Conservation (phyloP, 805 yeast genomes). For the Sugiyamaella smithiae region DNA sequence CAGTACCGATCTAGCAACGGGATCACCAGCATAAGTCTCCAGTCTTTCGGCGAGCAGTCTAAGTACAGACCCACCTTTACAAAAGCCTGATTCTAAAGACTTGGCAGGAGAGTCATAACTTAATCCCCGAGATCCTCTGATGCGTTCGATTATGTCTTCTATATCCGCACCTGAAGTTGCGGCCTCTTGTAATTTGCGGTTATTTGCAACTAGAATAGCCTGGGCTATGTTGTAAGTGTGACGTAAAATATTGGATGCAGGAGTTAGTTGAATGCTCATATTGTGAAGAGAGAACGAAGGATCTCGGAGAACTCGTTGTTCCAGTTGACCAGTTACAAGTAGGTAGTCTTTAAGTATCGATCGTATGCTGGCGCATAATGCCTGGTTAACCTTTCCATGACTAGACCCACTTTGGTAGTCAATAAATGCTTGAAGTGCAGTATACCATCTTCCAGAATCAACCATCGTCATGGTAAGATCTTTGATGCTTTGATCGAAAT, state of each 20-base stretch:
- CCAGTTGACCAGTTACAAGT: constrained; percentile 40
- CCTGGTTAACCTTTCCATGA: constrained; percentile 73
- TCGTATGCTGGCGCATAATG: constrained; percentile 62
- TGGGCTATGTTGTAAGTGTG: constrained; percentile 59
- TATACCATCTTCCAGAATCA: constrained; percentile 60
- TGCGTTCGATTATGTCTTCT: constrained; percentile 11
- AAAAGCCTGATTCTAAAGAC: constrained; percentile 6
- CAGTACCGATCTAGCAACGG: constrained; percentile 51
- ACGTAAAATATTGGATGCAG: constrained; percentile 41
- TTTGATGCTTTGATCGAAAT: constrained; percentile 69
- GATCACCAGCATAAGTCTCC: constrained; percentile 63
- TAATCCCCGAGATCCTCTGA: neutral
- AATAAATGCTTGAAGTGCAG: constrained; percentile 56
- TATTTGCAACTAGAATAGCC: constrained; percentile 41
- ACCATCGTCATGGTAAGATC: constrained; percentile 62
- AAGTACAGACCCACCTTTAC: constrained; percentile 75
- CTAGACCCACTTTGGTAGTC: constrained; percentile 53
- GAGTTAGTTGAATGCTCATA: constrained; percentile 51
- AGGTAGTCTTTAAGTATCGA: constrained; percentile 38
- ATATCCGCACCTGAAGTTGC: constrained; percentile 18
- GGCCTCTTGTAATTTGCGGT: constrained; percentile 33
- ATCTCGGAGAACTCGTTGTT: constrained; percentile 49
- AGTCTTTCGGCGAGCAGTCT: constrained; percentile 58
- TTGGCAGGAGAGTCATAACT: constrained; percentile 1
- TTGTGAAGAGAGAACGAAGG: constrained; percentile 55